phyloP scores from a whole-genome alignment of 176 grass and related monocot genomes.

The Avena atlantica region DNA sequence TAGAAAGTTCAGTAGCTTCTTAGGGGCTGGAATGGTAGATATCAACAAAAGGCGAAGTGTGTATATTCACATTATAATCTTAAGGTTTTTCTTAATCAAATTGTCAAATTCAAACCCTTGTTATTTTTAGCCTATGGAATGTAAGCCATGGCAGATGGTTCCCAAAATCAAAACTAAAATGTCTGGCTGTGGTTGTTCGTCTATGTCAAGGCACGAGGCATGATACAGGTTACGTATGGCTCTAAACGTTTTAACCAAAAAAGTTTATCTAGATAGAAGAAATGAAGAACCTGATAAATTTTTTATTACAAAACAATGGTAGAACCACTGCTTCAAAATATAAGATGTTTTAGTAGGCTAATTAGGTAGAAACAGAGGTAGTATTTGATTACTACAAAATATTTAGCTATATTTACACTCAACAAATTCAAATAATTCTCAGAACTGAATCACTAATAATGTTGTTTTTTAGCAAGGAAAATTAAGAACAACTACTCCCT shows the following conservation, averaged over 20 bases:
- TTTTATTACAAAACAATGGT: background rate
- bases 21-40: slow-evolving; percentile 40
- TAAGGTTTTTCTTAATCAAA: background rate
- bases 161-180: background rate
- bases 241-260: slow-evolving; percentile 1
- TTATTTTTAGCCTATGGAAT: slow-evolving; percentile 29
- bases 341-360: no score
- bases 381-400: background rate
- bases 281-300: background rate
- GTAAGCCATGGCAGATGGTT: background rate
- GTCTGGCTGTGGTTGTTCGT: background rate
- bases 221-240: background rate
- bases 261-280: background rate
- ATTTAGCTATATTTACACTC: background rate
- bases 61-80: slow-evolving; percentile 12
- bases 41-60: slow-evolving; percentile 19
- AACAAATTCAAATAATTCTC: background rate
- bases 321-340: no score
- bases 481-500: background rate
- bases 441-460: background rate
- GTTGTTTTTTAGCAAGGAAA: background rate
- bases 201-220: background rate
- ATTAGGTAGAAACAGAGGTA: no score
- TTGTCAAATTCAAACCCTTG: background rate
- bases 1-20: slow-evolving; percentile 56